Conservation (phyloP, 2,329 filamentous ascomycete species). For the Alternaria triticina region DNA sequence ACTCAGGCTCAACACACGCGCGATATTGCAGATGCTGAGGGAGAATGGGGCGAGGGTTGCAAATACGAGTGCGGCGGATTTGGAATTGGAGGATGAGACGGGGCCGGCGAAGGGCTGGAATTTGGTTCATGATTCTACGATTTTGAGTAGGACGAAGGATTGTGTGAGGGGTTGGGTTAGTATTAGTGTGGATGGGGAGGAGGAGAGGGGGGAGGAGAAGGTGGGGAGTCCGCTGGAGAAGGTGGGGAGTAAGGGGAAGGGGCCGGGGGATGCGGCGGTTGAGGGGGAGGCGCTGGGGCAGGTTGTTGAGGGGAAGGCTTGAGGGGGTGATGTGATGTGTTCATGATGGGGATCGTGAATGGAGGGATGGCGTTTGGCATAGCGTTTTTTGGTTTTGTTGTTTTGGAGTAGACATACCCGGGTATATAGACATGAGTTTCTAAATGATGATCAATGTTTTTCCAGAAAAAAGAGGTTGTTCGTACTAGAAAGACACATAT, state of each 20-base stretch:
- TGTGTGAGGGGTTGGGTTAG: constrained; percentile 46
- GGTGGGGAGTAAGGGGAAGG: constrained; percentile 10
- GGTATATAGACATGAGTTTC: not conserved
- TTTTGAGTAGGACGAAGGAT: constrained; percentile 36
- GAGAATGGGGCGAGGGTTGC: constrained; percentile 52
- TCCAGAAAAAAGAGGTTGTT: too few relatives aligned
- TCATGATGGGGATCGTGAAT: not conserved
- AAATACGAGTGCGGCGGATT: constrained; percentile 47
- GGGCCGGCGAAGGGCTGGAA: constrained; percentile 5
- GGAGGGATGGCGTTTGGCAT: not conserved
- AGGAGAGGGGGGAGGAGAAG: constrained; percentile 4
- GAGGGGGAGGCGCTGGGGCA: constrained; percentile 48
- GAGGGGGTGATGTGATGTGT: not conserved
- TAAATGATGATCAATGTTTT: not conserved
- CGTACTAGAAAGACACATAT: too few relatives aligned
- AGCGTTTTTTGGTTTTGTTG: not conserved
- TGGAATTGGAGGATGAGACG: constrained; percentile 46
- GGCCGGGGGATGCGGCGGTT: constrained; percentile 36
- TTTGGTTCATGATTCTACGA: constrained; percentile 37
- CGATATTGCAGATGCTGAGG: constrained; percentile 77
- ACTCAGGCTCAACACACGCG: constrained; percentile 80
- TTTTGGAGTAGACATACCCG: not conserved
- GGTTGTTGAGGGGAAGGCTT: constrained; percentile 27
- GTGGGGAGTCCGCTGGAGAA: constrained; percentile 10
- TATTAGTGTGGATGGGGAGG: constrained; percentile 19